Base-by-base conservation (phyloP, 345 rosid genomes). In the Pugionium dolabratum region DNA sequence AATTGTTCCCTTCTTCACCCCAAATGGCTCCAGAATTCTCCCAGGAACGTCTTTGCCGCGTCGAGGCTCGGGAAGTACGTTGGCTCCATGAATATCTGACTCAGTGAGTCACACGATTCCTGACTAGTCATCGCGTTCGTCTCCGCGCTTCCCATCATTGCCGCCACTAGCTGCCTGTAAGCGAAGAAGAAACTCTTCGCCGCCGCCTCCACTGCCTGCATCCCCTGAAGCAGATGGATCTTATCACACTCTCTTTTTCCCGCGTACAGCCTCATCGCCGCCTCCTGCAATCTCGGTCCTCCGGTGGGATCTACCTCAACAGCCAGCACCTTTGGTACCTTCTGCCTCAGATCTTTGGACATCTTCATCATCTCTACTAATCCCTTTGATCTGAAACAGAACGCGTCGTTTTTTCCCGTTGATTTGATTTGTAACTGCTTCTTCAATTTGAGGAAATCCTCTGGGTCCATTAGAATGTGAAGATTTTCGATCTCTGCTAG, bases 221-320 rank as follows among this genome's bases (percentile, higher is more conserved):
- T 52, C 9, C 80, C 82, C 36, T 91, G 97, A 48, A 95, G 75
- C 59, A 95, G 41, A 67, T 82, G 85, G 4, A 95, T 71, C 81
- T 84, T 81, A 65, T 75, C 81, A 4, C 42, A 63, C 28, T 86
- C 91, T 30, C 26, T 62, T 67, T 83, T 84, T 68, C 60, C 84
- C 10, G 79, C 7, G 83, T 87, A 95, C 34, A 95, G 51, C 67
- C 67, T 80, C 96, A 95, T 95, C 35, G 99, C 97, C 50, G 97
- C 93, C 43, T 91, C 96, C 43, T 91, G 96, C 7, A 95, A 63
- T 72, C 89, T 84, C 35, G 99, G 96, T 54, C 97, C 99, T 6
- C 99, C 99, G n/a, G 63, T 83, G 0, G 99, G 99, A 63, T 95
- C 99, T 36, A 82, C 99, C 82, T 84, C 95, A 33, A 87, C 99